Percentiles rank a stretch among this genome's conserved stretches.
These are phyloP conservation scores for Diaporthe citriasiana DNA, from an alignment of 2,329 filamentous ascomycete genomes.

Conservation along the genomic window DNA sequence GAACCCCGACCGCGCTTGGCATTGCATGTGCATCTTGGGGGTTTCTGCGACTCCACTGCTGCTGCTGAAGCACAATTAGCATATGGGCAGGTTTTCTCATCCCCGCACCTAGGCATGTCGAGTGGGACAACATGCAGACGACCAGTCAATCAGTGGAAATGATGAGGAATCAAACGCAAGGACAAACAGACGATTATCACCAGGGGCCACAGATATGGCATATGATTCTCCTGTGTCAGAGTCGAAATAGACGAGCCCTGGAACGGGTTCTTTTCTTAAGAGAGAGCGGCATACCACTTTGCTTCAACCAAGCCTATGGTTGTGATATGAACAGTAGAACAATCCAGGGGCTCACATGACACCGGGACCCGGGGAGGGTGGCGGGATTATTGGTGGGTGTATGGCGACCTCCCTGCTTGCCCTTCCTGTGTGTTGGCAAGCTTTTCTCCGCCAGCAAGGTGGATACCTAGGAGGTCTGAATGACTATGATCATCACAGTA, in stretches of 20 bases:
- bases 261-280: neutral
- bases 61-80: neutral
- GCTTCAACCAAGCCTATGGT: neutral
- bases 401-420: neutral
- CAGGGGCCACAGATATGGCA: neutral
- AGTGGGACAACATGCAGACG: neutral
- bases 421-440: neutral
- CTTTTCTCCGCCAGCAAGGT: neutral
- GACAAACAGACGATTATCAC: neutral
- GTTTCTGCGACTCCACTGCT: no score
- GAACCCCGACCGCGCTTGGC: neutral
- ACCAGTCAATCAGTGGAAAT: no score
- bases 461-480: constrained; percentile 2
- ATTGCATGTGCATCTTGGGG: neutral
- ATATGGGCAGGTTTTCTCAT: neutral
- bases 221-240: neutral
- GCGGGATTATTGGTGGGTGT: no score
- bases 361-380: no score
- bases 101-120: neutral
- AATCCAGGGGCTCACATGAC: neutral
- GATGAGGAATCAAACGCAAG: neutral
- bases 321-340: neutral
- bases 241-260: neutral
- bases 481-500: neutral
- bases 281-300: neutral